phyloP scores from a whole-genome alignment of 2,329 filamentous ascomycete species.

The Hirsutella rhossiliensis region DNA sequence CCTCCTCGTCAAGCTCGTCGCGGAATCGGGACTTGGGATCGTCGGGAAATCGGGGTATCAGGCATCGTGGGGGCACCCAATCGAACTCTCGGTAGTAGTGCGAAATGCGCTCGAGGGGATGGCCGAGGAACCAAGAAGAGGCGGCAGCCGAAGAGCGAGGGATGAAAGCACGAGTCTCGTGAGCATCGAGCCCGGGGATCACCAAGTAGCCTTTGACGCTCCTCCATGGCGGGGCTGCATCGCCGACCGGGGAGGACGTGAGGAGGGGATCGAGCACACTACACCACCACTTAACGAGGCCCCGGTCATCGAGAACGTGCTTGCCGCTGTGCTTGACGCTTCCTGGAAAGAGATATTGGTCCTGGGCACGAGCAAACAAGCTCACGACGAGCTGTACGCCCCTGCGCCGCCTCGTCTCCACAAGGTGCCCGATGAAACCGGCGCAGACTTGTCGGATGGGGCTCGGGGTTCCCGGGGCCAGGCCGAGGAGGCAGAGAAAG shows the following conservation, averaged over 20 bases:
- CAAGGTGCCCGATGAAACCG: constrained; percentile 64
- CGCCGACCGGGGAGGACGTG: constrained; percentile 25
- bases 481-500: constrained; percentile 56
- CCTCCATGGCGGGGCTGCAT: constrained; percentile 23
- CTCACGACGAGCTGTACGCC: constrained; percentile 66
- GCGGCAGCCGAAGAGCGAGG: constrained; percentile 37
- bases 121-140: constrained; percentile 55
- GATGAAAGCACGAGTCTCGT: constrained; percentile 70
- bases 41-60: constrained; percentile 86
- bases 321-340: constrained; percentile 77
- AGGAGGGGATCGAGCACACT: constrained; percentile 70
- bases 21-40: constrained; percentile 89
- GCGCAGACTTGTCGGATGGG: constrained; percentile 64
- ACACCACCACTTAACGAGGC: constrained; percentile 93
- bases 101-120: constrained; percentile 55
- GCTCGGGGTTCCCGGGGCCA: constrained; percentile 52
- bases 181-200: constrained; percentile 74
- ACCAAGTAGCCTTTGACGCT: constrained; percentile 66
- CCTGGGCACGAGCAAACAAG: constrained; percentile 82
- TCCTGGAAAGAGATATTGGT: constrained; percentile 89
- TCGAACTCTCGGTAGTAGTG: constrained; percentile 47
- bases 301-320: constrained; percentile 83
- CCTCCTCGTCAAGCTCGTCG: constrained; percentile 77
- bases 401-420: constrained; percentile 51
- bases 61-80: constrained; percentile 61